A percentile compares a stretch with the other conserved stretches of the same genome.
phyloP scores from a whole-genome alignment of 176 grass and related monocot species.

The Saccharum officinarum region DNA sequence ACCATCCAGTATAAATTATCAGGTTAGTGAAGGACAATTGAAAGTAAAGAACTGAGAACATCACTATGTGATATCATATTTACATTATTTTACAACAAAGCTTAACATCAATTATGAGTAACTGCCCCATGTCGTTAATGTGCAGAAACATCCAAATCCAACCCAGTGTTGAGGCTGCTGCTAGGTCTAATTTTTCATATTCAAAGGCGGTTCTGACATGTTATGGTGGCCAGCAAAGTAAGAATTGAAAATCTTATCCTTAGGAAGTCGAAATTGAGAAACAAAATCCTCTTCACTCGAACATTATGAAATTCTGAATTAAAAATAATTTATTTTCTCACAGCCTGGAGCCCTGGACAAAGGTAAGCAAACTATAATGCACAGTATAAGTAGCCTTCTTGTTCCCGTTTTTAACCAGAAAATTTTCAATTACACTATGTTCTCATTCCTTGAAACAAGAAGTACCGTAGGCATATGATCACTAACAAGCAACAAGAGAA shows the following conservation, averaged over 20 bases:
- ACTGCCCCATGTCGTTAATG: neutral
- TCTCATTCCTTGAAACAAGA: neutral
- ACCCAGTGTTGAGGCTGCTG: neutral
- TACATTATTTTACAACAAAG: neutral
- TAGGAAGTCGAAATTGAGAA: neutral
- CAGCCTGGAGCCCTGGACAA: neutral
- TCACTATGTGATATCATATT: neutral
- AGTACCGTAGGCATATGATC: neutral
- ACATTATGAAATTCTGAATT: neutral
- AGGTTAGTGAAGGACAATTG: slow-evolving; percentile 21
- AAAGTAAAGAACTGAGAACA: slow-evolving; percentile 31
- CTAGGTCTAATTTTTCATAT: neutral
- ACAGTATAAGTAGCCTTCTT: neutral
- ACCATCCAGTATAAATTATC: slow-evolving; percentile 29
- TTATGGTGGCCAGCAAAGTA: neutral
- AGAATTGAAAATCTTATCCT: neutral
- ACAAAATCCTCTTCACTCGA: neutral
- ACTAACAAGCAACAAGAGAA: neutral
- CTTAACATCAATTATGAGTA: neutral
- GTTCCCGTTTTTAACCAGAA: neutral
- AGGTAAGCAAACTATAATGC: neutral
- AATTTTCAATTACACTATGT: neutral
- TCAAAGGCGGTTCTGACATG: neutral
- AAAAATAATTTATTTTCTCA: neutral
- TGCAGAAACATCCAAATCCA: neutral